Conservation (phyloP, 164 flowering plant genomes). For the grape (Vitis vinifera) region ASM3070453v1 NC_081809.1:700501-701000, state of each 20-base stretch:
- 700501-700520: slow-evolving; percentile 6
- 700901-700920: not conserved
- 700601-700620: not conserved
- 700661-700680: no score
- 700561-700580: slow-evolving; percentile 41
- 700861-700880: not conserved
- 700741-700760: not conserved
- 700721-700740: not conserved
- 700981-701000: not conserved
- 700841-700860: not conserved
- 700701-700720: no score
- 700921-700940: not conserved
- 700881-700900: no score
- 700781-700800: no score
- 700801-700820: no score
- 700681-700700: no score
- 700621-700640: not conserved
- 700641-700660: not conserved
- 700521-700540: slow-evolving; percentile 34
- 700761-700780: not conserved
- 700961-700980: not conserved
- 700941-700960: not conserved
- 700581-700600: slow-evolving; percentile 31
- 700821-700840: no score
- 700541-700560: slow-evolving; percentile 41